Evolutionary conservation across 176 grass and related monocot species (phyloP), one percentile per base, ranked within the genome.

Genomic region (Ensete ventricosum): DNA sequence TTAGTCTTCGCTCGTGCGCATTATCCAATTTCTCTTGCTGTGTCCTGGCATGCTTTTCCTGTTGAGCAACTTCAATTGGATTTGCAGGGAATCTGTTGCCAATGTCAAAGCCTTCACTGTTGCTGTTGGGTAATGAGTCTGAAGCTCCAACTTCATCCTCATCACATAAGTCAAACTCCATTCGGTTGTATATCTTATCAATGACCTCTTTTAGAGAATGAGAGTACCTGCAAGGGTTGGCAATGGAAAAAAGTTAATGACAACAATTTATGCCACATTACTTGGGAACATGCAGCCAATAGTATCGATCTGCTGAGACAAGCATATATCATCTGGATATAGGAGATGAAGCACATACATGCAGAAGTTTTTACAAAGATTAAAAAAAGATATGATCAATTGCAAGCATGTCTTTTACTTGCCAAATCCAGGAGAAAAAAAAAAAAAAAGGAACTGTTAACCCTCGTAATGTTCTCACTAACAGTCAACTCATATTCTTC

Each of bases 141-240:
- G 87, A 88, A 58, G 62, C 86, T 52, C 81, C 82, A 0, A 79
- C 55, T 48, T 85, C 83, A 16, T 86, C 83, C 4, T 96, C 81
- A 14, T 91, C 88, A 54, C 87, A 91, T 54, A 99, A 73, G 84
- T 94, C 91, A 9, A 99, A 93, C 77, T 99, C 96, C 96, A 91
- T 94, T 71, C 87, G 67, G 1, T 67, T 85, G 77, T 99, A 99
- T 24, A 99, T 91, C 82, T 91, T 84, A 79, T 87, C 83, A 62
- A 98, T 90, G 78, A 98, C 86, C 29, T 87, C 76, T 59, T 76
- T 80, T 73, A 89, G 64, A 11, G 76, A 81, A 62, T 85, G 75
- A 34, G 88, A 79, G 79, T 89, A 91, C 86, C 92, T 96, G 79
- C 53, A 84, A 77, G 55, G 49, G 69, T 79, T 34, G 25, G 50